Evolutionary conservation across 2,329 filamentous ascomycete genomes (phyloP), one percentile per base, ranked within the genome.

Genomic region (Talaromyces pinophilus): DNA sequence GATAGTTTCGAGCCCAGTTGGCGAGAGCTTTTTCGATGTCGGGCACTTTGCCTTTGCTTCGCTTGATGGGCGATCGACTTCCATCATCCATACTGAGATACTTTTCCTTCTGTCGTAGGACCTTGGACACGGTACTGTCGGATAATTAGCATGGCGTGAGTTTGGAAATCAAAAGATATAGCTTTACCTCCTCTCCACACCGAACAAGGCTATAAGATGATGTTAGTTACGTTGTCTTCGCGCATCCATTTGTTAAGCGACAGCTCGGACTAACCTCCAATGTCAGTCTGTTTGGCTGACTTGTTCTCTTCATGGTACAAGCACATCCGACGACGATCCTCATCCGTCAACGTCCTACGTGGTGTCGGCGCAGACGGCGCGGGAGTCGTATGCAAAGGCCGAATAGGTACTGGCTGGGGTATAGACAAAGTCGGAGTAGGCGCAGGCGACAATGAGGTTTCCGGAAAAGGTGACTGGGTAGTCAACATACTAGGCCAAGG

Each of bases 51-150:
- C 91, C 90, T 80, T 96, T 97, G 66, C 86, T 83, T 71, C 91
- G 90, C 78, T 95, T 96, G 70, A 91, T 86, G 5, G 92, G 91
- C 54, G 93, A 94, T 71, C 86, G 87, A 76, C 84, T 92, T 71
- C 89, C 90, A 77, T 92, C 93, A 74, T 92, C 92, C 63, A 88
- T 88, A 74, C 90, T 91, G 17, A 98, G 85, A 79, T 96, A 98
- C 77, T 96, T 95, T 70, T 99, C 95, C 81, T 94, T 96, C 74
- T 97, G 90, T 63, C 94, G 89, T 70, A 99, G 80, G 64, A 98
- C 95, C 77, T 99, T 99, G 64, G 95, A 99, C n/a, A 99, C 95
- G 59, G 95, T 99, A 82, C 95, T 99, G 78, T 60, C 8, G 3
- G 40, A 30, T n/a, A 10, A 57, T 67, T 38, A 68, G 63, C 19